phyloP scores from a whole-genome alignment of 176 grass and related monocot genomes.

The Pharus latifolius region DNA sequence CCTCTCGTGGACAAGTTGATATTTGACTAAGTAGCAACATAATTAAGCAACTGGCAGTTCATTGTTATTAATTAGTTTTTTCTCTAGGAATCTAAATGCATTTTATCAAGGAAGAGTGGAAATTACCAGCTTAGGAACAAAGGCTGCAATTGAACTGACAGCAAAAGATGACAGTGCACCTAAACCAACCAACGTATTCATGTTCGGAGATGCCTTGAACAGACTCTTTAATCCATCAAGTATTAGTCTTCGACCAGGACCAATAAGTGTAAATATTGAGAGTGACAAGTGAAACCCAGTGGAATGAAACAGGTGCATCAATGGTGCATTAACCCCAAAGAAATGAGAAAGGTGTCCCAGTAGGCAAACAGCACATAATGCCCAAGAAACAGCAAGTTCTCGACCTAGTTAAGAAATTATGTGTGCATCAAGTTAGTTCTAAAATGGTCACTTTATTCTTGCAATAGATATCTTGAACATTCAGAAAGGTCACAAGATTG shows the following conservation, averaged over 20 bases:
- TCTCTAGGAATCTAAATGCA: not conserved
- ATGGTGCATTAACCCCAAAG: slow-evolving; percentile 50
- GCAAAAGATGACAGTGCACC: slow-evolving; percentile 94
- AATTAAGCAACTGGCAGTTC: too few relatives aligned
- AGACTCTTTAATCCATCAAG: slow-evolving; percentile 72
- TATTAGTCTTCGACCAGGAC: slow-evolving; percentile 81
- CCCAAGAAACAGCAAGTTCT: slow-evolving; percentile 97
- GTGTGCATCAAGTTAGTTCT: not conserved
- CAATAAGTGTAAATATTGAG: slow-evolving; percentile 88
- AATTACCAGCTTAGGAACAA: slow-evolving; percentile 84
- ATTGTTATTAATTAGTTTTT: too few relatives aligned
- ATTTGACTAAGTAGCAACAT: too few relatives aligned
- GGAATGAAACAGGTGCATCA: slow-evolving; percentile 67
- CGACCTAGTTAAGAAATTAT: slow-evolving; percentile 49
- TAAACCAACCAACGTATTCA: slow-evolving; percentile 94
- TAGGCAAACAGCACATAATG: slow-evolving; percentile 81
- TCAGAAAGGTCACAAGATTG: not conserved
- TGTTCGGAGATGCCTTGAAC: slow-evolving; percentile 75
- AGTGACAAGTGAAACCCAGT: slow-evolving; percentile 87
- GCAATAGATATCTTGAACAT: slow-evolving; percentile 1
- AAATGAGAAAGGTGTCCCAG: slow-evolving; percentile 83
- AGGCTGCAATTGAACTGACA: slow-evolving; percentile 72
- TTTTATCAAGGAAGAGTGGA: not conserved
- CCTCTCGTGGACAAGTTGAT: too few relatives aligned
- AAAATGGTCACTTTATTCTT: not conserved